Evolutionary conservation across 345 rosid genomes (phyloP).

Genomic region (Boechera stricta): DNA sequence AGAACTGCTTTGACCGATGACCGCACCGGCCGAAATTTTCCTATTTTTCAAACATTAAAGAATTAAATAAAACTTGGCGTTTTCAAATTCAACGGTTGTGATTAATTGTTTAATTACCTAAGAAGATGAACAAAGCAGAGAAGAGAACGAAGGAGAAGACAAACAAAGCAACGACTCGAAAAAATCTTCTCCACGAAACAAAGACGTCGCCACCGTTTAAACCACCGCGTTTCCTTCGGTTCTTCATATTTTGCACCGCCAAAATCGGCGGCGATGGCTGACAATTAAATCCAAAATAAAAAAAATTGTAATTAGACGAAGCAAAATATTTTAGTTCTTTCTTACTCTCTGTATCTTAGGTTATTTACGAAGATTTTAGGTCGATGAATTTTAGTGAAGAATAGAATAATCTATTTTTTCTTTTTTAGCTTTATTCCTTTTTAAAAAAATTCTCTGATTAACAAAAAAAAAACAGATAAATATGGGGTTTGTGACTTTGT

Average conservation of each 20-base stretch:
- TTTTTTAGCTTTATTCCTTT: conserved; percentile 13
- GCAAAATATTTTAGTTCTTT: not conserved
- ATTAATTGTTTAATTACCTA: conserved; percentile 44
- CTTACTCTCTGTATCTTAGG: conserved; percentile 19
- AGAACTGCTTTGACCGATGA: conserved; percentile 43
- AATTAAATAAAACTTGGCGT: not conserved
- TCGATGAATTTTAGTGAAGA: not conserved
- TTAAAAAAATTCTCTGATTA: not conserved
- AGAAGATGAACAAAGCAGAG: conserved; percentile 58
- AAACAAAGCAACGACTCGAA: conserved; percentile 59
- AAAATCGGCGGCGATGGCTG: not conserved
- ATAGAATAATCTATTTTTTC: conserved; percentile 20
- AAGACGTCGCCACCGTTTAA: conserved; percentile 35
- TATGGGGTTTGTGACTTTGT: not conserved
- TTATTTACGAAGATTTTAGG: conserved; percentile 13
- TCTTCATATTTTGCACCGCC: conserved; percentile 49
- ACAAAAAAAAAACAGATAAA: not conserved
- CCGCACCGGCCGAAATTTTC: conserved; percentile 53
- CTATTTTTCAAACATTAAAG: conserved; percentile 29
- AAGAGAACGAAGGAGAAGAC: conserved; percentile 57
- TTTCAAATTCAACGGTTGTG: not conserved
- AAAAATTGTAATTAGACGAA: not conserved
- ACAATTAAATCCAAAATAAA: not conserved
- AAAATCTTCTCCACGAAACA: conserved; percentile 63
- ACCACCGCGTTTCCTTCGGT: conserved; percentile 50